Percentiles rank a stretch among this genome's conserved stretches.
phyloP scores from a whole-genome alignment of 306 rosid genomes.

The Cicer pinnatifidum region DNA sequence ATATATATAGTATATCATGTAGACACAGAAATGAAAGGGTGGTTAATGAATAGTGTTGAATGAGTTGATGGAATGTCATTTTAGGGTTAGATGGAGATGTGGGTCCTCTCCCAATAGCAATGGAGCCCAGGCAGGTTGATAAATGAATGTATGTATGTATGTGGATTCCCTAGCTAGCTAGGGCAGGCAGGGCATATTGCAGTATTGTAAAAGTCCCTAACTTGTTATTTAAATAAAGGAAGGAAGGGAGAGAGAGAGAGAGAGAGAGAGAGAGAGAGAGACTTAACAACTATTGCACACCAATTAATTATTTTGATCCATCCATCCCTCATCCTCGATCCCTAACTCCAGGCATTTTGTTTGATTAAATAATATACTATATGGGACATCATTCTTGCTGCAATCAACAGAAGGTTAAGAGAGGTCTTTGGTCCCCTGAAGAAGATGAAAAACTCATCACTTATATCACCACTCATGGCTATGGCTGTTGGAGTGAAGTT shows the following conservation, averaged over 20 bases:
- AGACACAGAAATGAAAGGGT: too few relatives aligned
- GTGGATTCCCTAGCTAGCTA: constrained; percentile 39
- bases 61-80: constrained; percentile 76
- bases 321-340: too few relatives aligned
- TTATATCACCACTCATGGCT: constrained; percentile 87
- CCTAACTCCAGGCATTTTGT: too few relatives aligned
- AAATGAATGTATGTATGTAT: constrained; percentile 36
- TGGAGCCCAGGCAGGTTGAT: constrained; percentile 61
- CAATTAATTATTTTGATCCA: not conserved
- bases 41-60: not conserved
- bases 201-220: too few relatives aligned
- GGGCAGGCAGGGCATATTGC: not conserved
- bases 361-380: not conserved
- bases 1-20: not conserved
- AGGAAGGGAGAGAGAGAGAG: constrained; percentile 47
- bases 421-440: constrained; percentile 98
- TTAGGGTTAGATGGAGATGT: constrained; percentile 78
- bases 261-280: too few relatives aligned
- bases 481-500: constrained; percentile 98
- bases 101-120: constrained; percentile 48
- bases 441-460: constrained; percentile 92
- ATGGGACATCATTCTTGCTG: constrained; percentile 97
- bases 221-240: constrained; percentile 38
- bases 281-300: constrained; percentile 37
- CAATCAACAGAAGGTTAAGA: constrained; percentile 96